phyloP scores from a whole-genome alignment of 129 eudicot genomes.

The Tanacetum coccineum region DNA sequence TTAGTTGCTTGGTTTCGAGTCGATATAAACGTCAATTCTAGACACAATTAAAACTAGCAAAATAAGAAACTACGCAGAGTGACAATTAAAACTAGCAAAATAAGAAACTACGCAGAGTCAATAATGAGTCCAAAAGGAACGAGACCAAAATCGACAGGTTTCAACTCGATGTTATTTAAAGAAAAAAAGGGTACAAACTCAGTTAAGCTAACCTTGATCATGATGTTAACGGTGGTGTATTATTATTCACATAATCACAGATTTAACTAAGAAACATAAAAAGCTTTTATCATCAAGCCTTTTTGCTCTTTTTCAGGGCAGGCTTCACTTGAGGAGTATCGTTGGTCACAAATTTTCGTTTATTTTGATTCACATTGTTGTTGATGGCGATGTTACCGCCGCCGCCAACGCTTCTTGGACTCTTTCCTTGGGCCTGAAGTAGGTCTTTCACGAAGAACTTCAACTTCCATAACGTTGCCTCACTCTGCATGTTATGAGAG shows the following conservation, averaged over 20 bases:
- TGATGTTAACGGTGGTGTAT: constrained; percentile 24
- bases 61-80: background rate
- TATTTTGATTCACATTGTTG: background rate
- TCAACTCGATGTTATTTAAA: background rate
- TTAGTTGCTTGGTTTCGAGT: too few relatives aligned
- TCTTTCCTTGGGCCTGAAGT: constrained; percentile 44
- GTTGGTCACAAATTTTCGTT: constrained; percentile 45
- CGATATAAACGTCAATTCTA: background rate
- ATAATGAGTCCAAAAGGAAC: background rate
- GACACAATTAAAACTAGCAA: constrained; percentile 4
- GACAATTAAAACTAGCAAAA: background rate
- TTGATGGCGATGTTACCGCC: constrained; percentile 21
- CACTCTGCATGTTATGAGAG: constrained; percentile 43
- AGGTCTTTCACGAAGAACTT: constrained; percentile 67
- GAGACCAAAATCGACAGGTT: constrained; percentile 5
- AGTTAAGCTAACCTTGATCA: constrained; percentile 26
- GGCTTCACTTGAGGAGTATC: constrained; percentile 46
- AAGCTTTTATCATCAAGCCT: constrained; percentile 20
- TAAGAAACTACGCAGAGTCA: background rate
- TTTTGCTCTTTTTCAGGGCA: constrained; percentile 53
- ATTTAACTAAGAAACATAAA: constrained; percentile 23
- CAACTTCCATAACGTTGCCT: constrained; percentile 77
- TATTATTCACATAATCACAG: constrained; percentile 42
- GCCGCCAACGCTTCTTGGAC: constrained; percentile 29
- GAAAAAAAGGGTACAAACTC: constrained; percentile 1